These are phyloP conservation scores for Eruca vesicaria DNA, from an alignment of 441 rosid genomes.

Conservation along the genomic window DNA sequence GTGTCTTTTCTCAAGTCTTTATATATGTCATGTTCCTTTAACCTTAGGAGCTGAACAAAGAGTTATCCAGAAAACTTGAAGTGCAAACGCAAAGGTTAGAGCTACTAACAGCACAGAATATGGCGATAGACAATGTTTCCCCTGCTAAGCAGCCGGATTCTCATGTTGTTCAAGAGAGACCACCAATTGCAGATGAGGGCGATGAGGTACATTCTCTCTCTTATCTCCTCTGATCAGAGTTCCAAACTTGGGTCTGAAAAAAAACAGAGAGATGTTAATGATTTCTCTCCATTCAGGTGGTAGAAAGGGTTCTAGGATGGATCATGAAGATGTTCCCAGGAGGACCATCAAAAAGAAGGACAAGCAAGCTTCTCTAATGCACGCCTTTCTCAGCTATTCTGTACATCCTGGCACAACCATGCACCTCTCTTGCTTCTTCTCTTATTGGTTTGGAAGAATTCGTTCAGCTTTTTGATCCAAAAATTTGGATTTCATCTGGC, in stretches of 20 bases:
- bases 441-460: slow-evolving; percentile 15
- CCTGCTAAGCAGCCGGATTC: slow-evolving; percentile 54
- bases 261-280: background rate
- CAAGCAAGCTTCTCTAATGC: slow-evolving; percentile 77
- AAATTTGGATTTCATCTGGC: slow-evolving; percentile 24
- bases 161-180: slow-evolving; percentile 46
- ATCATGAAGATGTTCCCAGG: slow-evolving; percentile 98
- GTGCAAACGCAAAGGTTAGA: slow-evolving; percentile 93
- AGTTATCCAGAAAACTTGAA: slow-evolving; percentile 84
- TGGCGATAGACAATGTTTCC: slow-evolving; percentile 55
- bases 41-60: slow-evolving; percentile 81
- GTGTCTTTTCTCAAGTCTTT: slow-evolving; percentile 3
- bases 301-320: slow-evolving; percentile 98
- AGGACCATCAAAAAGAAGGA: slow-evolving; percentile 86
- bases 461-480: slow-evolving; percentile 18
- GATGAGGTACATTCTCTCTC: slow-evolving; percentile 72
- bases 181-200: slow-evolving; percentile 93
- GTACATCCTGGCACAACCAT: slow-evolving; percentile 21
- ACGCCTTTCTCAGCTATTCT: slow-evolving; percentile 2
- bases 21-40: slow-evolving; percentile 11
- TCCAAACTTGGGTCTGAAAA: background rate
- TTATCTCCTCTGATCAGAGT: slow-evolving; percentile 14
- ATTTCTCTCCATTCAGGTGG: slow-evolving; percentile 55
- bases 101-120: slow-evolving; percentile 82
- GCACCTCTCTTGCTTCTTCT: background rate